These are phyloP conservation scores for Mimosa pudica DNA, from an alignment of 306 rosid genomes.

Conservation along the genomic window DNA sequence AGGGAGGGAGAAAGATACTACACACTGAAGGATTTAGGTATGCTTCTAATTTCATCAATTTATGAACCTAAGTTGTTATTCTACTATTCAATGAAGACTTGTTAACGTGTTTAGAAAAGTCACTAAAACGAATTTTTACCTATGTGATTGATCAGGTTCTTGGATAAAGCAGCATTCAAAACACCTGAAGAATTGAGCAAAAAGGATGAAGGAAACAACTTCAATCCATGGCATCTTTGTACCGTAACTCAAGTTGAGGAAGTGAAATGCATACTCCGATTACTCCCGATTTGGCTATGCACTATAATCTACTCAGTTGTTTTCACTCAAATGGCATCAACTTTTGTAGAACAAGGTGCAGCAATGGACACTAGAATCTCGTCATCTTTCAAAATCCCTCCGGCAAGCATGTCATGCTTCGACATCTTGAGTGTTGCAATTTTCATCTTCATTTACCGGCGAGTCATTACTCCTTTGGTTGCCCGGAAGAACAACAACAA, in stretches of 20 bases:
- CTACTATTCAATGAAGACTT: background rate
- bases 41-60: conserved; percentile 9
- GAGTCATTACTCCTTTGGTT: conserved; percentile 54
- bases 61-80: background rate
- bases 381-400: conserved; percentile 65
- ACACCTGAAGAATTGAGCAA: conserved; percentile 25
- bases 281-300: conserved; percentile 68
- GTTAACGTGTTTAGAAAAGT: background rate
- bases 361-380: conserved; percentile 60
- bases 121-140: background rate
- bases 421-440: conserved; percentile 76
- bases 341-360: conserved; percentile 69
- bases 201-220: conserved; percentile 26
- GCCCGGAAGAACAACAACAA: conserved; percentile 37
- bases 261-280: conserved; percentile 59
- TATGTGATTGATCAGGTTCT: conserved; percentile 37
- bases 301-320: conserved; percentile 64
- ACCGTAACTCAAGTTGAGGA: conserved; percentile 73
- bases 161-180: conserved; percentile 65
- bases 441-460: conserved; percentile 64
- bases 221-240: conserved; percentile 56
- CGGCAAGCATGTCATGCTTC: conserved; percentile 86
- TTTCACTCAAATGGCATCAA: conserved; percentile 73
- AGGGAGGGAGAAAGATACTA: conserved; percentile 55
- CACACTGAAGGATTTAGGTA: conserved; percentile 77